Base-by-base conservation (phyloP, 164 flowering plant genomes). In the Nymphaea thermarum region DNA sequence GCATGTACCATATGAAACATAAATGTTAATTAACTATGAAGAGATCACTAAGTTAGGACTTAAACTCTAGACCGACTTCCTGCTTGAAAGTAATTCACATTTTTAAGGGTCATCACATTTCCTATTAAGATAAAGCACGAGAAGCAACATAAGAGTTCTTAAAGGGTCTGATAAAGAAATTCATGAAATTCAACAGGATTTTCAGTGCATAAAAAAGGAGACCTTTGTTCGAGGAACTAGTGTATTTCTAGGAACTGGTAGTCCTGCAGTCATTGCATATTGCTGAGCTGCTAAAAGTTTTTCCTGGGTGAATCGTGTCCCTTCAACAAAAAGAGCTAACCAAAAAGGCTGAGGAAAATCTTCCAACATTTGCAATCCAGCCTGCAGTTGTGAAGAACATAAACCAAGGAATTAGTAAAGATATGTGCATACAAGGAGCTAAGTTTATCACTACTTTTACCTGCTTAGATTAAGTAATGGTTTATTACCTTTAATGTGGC, bases 171-270 rank as follows among this genome's bases (percentile, higher is more conserved):
- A 4, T 47, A 12, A 12, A 47, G 55, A 47, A 12, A 7, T 3
- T 7, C 55, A 7, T 3, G 7, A 47, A 47, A 6, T 47, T 47
- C 7, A 4, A 2, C 55, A 3, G 7, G 6, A 47, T 12, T 47
- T 47, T 6, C 55, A 47, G 7, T 47, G 55, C 55, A 6, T 7
- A 47, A 47, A 3, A 47, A 47, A 47, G 11, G 11, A 47, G 55
- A 94, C 99, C 97, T 91, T 94, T 2, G 98, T 91, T 62, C 99
- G 97, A 63, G 99, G 99, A 83, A 94, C 90, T 81, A 94, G 77
- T 73, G 88, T 91, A 82, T 94, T 91, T 79, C 86, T 84, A 69
- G 99, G 99, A 64, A 88, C 69, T 63, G 92, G 92, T 69, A 91
- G 72, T 62, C 96, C 96, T 8, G 77, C 42, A 42, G 96, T 81